Evolutionary conservation across 2,329 filamentous ascomycete genomes (phyloP), one percentile per base, ranked within the genome.

Genomic region (Thelonectria rubi): DNA sequence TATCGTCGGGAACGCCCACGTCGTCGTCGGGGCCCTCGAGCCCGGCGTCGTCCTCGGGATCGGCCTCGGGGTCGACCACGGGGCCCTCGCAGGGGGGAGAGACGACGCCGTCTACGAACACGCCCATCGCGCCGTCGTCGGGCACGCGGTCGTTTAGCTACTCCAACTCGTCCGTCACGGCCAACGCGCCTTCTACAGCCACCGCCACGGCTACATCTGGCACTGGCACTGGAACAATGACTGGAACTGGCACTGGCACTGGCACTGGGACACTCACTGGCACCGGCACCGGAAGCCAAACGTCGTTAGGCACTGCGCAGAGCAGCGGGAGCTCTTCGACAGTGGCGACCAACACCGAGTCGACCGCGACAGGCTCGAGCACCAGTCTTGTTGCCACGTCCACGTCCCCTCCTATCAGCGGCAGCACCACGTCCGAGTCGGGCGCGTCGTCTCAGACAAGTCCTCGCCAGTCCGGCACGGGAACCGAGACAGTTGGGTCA

Each of bases 61-160:
- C 12, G 1, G 20, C 11, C 8, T 40, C 32, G 11, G 40, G 43
- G 30, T 20, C 53, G 20, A 18, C 10, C 11, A 47, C 21, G 10
- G 26, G 21, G 26, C 21, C 15, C 5, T 30, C 20, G 9, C 21
- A 47, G 11, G 21, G 20, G 7, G 45, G 21, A 26, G 45, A 26
- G 20, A 30, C 46, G 17, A 45, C 24, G 1, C 14, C 48, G 2
- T 60, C 63, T 0, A 63, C 57, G 14, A 68, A 54, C 24, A 68
- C 63, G 0, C 24, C 63, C 0, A 65, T 65, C 43, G 34, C 54
- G 0, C 65, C 64, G 0, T 61, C 56, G 2, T 50, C 62, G 3
- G 63, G 66, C 9, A 69, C 69, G 2, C 57, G 63, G 7, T 14
- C 61, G 20, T 71, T 66, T 14, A 51, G 48, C 8, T 54, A 58